Evolutionary conservation across 352 stramenopile species (phyloP).

Genomic region (Phytophthora niederhauseri): DNA sequence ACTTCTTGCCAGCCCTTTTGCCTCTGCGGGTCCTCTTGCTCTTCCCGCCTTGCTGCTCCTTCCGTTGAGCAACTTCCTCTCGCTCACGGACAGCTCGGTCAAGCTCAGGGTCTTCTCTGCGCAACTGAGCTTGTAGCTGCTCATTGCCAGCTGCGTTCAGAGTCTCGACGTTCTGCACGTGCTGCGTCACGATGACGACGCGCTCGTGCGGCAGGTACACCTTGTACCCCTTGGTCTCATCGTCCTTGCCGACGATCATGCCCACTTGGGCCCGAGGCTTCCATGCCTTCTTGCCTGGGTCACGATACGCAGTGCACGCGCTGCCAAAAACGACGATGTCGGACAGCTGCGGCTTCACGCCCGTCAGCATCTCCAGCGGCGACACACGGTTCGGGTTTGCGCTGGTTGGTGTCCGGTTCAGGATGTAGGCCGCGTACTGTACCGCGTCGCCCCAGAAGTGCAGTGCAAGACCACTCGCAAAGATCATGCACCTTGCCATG

Average conservation of each 20-base stretch:
- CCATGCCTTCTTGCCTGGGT: neutral
- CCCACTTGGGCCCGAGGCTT: neutral
- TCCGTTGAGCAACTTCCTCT: no score
- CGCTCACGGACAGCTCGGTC: no score
- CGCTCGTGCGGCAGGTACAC: neutral
- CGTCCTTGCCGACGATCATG: neutral
- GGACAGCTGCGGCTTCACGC: neutral
- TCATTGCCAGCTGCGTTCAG: no score
- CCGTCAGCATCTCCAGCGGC: neutral
- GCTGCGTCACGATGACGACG: neutral
- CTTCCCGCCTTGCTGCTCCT: neutral
- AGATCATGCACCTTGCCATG: neutral
- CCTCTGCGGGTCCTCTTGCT: neutral
- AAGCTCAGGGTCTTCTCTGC: no score
- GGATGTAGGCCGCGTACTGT: neutral
- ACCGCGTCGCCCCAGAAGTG: neutral
- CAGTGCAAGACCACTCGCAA: neutral
- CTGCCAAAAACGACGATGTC: neutral
- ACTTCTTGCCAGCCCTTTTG: neutral
- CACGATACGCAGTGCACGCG: neutral
- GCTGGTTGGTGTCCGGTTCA: neutral
- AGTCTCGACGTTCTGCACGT: no score
- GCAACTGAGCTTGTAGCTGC: no score
- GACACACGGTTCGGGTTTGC: neutral
- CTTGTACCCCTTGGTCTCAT: neutral